These are phyloP conservation scores for Cercospora beticola DNA, from an alignment of 2,329 filamentous ascomycete species.

Conservation along the genomic window DNA sequence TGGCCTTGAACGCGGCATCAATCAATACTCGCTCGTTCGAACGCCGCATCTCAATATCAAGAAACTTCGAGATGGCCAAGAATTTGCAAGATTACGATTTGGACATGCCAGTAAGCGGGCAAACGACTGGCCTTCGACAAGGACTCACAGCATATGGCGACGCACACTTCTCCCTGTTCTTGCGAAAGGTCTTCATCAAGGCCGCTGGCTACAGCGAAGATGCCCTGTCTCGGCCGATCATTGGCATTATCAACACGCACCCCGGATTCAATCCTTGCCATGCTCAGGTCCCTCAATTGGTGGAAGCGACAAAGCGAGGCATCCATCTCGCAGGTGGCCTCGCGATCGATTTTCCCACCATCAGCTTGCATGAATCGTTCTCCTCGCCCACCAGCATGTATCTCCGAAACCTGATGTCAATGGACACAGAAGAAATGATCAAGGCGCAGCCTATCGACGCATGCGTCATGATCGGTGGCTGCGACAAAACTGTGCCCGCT, in stretches of 20 bases:
- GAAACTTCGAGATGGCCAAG: too few species aligned
- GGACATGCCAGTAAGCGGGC: too few species aligned
- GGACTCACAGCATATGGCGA: constrained; percentile 58
- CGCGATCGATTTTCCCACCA: constrained; percentile 71
- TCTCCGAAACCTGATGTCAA: constrained; percentile 71
- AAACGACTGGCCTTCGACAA: too few species aligned
- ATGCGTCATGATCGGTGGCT: constrained; percentile 55
- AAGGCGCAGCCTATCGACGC: constrained; percentile 68
- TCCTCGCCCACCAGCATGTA: constrained; percentile 73
- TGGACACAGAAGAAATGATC: constrained; percentile 80
- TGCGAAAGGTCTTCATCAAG: constrained; percentile 76
- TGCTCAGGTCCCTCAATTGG: constrained; percentile 67
- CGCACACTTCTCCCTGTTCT: constrained; percentile 71
- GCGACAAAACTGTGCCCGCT: constrained; percentile 72
- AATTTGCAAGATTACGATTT: too few species aligned
- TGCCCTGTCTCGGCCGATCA: constrained; percentile 66
- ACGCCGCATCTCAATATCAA: too few species aligned
- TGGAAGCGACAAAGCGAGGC: constrained; percentile 68
- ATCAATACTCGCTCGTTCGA: too few species aligned
- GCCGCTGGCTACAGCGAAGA: constrained; percentile 72
- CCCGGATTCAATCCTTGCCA: constrained; percentile 75
- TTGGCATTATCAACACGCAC: constrained; percentile 73
- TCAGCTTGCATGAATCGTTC: constrained; percentile 69
- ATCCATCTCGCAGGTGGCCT: constrained; percentile 66
- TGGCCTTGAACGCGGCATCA: too few species aligned